Evolutionary conservation across 2,329 filamentous ascomycete genomes (phyloP).

Genomic region (Ilyonectria robusta): DNA sequence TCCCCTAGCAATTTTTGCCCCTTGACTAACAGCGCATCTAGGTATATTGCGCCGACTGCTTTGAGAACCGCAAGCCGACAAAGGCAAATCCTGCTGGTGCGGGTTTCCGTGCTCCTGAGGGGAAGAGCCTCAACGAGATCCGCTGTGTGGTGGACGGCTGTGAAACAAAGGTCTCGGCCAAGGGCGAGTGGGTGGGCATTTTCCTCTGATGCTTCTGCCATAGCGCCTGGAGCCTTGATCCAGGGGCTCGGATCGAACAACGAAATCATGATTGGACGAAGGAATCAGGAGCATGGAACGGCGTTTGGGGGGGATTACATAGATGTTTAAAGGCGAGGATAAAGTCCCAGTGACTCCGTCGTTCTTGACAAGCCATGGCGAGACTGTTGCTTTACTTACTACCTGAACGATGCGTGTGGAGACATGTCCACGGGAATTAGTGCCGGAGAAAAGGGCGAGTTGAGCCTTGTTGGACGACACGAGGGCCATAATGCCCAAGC

Average conservation of each 20-base stretch:
- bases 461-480: background rate
- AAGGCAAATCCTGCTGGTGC: conserved; percentile 52
- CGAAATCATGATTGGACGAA: conserved; percentile 38
- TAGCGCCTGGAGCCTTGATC: conserved; percentile 1
- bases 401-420: too few relatives aligned
- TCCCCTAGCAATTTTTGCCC: background rate
- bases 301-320: conserved; percentile 34
- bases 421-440: background rate
- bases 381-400: background rate
- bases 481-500: background rate
- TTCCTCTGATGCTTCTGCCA: conserved; percentile 60
- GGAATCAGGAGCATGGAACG: conserved; percentile 30
- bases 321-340: background rate
- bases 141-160: conserved; percentile 72
- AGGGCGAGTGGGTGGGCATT: conserved; percentile 73
- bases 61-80: conserved; percentile 66
- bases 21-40: conserved; percentile 47
- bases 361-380: too few relatives aligned
- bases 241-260: conserved; percentile 21
- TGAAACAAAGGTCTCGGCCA: conserved; percentile 65
- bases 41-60: conserved; percentile 76
- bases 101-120: conserved; percentile 56
- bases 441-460: background rate
- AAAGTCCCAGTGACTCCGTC: background rate
- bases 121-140: conserved; percentile 53